Conservation (phyloP, 129 eudicot genomes). For the Logfia minima region DNA sequence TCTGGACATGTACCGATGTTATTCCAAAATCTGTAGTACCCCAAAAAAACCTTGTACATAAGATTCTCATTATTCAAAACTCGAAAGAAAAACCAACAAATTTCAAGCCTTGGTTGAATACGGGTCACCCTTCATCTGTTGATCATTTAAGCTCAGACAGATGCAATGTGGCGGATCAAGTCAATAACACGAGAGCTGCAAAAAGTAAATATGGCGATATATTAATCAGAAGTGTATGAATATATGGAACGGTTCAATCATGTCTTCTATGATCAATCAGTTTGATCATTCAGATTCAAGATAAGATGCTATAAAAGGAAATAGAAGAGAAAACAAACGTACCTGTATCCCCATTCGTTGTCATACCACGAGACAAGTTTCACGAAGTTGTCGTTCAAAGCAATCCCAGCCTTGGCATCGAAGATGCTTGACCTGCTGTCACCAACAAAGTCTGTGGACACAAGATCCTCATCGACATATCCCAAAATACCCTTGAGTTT, state of each 20-base stretch:
- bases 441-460: slow-evolving; percentile 83
- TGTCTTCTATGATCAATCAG: too few species aligned
- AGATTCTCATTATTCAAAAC: slow-evolving; percentile 34
- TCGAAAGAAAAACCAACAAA: slow-evolving; percentile 21
- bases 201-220: not conserved
- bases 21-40: slow-evolving; percentile 34
- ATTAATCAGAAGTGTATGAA: not conserved
- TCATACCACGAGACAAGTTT: slow-evolving; percentile 89
- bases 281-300: too few species aligned
- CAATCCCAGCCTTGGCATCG: slow-evolving; percentile 95
- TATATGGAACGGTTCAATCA: too few species aligned
- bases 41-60: slow-evolving; percentile 27
- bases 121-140: not conserved
- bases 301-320: not conserved
- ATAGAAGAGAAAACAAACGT: not conserved
- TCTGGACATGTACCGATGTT: slow-evolving; percentile 36
- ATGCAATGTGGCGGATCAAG: slow-evolving; percentile 78
- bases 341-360: slow-evolving; percentile 96
- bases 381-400: slow-evolving; percentile 69
- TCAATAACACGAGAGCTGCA: slow-evolving; percentile 85
- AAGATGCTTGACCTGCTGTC: slow-evolving; percentile 94
- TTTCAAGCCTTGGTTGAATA: slow-evolving; percentile 4
- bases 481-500: slow-evolving; percentile 84
- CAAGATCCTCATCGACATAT: slow-evolving; percentile 78
- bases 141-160: slow-evolving; percentile 40